Base-by-base conservation (phyloP, 257 asterid genomes). In the Mentha longifolia region DNA sequence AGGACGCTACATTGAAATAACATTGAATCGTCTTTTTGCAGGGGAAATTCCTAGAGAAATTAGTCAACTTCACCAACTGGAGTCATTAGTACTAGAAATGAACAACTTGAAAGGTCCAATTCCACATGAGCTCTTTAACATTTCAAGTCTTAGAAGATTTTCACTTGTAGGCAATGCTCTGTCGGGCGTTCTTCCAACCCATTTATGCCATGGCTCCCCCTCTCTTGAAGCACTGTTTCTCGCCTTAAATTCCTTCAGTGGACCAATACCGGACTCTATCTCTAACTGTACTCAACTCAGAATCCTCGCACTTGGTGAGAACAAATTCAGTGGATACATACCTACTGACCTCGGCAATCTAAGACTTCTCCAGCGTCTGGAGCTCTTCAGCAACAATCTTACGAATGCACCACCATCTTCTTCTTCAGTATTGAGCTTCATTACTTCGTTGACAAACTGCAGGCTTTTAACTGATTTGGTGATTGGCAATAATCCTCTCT, bases 1-100 rank as follows among this genome's bases (percentile, higher is more conserved):
- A 33, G 37, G 37, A 33, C 4, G 37, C 6, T 33, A 33, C 3
- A 2, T 33, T 33, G 12, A 17, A 47, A 5, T 16, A 14, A n/a
- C 16, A 6, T 3, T 15, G 20, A 47, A 6, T 47, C 8, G 1
- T 35, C 39, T 35, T 35, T n/a, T 14, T 49, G 28, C 80, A 83
- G 88, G 86, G 39, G 69, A 17, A 7, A 9, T 84, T 14, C 88
- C 83, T 0, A 37, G 1, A 47, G 84, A 70, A 75, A 45, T 84
- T 37, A 69, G 80, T 9, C 70, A 79, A 35, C 76, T 79, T 54
- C 15, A 61, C 55, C 64, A 62, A 10, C 35, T 84, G 62, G 69
- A 72, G 59, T 0, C 0, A 0, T 17, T 81, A 11, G 0, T 0
- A 0, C 33, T 74, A 58, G 22, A 2, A 0, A 0, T 0, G 1